Evolutionary conservation across 192 early-diverging fungal genomes (phyloP), one percentile per base, ranked within the genome.

Genomic region (Fimicolochytrium jonesii): DNA sequence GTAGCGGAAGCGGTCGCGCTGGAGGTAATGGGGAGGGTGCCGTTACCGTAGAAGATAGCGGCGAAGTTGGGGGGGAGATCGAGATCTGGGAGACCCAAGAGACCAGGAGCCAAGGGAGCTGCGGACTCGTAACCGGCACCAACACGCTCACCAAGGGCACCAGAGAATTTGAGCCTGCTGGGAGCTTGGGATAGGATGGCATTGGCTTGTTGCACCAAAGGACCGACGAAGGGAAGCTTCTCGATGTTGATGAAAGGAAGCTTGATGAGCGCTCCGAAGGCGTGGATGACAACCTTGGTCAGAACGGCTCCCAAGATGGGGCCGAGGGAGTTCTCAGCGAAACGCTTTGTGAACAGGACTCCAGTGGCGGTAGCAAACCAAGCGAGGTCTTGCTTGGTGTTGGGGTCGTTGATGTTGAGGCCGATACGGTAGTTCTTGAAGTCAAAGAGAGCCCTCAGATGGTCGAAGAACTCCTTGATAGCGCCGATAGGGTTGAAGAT

Each of bases 141-240:
- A 2, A n/a, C n/a, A 18, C 23, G 35, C 4, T 17, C 15, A 18
- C 39, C 41, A 22, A 49, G 36, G 35, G 62, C 7, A 13, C 62
- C 52, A 0, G 10, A 35, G 32, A 61, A 50, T 3, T 39, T 25
- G 39, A 64, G 26, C 6, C 23, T 33, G 6, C 18, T 3, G 13
- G 49, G 62, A 2, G 55, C 22, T 0, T 34, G 23, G 1, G 51
- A 35, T 5, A 64, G 26, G 37, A 64, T 33, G 6, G 18, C 23
- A 25, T 64, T 30, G 17, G 51, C 15, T 5, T 11, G 29, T 0
- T 54, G 37, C 20, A 55, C 10, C 32, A 64, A 42, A n/a, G 50
- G 51, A 18, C 29, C 42, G 39, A 64, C 55, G 62, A 64, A 64
- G 1, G 62, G 62, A 18, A 64, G 50, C 32, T 64, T 55, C 30